These are phyloP conservation scores for Chaetomiaceae sp. DNA, from an alignment of 2,329 filamentous ascomycete genomes.

Conservation along the genomic window DNA sequence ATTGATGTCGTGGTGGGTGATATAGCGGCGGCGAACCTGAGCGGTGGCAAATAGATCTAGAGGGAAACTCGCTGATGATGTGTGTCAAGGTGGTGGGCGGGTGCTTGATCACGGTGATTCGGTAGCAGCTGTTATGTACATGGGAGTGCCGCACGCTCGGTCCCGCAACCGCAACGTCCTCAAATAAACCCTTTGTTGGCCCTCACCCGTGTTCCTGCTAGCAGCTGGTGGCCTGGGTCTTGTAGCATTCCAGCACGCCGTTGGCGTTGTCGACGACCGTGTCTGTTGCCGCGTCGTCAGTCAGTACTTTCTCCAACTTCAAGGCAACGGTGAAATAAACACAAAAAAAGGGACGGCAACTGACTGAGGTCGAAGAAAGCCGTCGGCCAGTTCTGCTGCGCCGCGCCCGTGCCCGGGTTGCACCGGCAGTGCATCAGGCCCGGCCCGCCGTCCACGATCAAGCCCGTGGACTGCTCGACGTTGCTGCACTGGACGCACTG, in stretches of 20 bases:
- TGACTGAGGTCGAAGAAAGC: slow-evolving; percentile 22
- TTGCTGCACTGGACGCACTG: slow-evolving; percentile 23
- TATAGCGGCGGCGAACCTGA: slow-evolving; percentile 8
- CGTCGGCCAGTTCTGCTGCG: slow-evolving; percentile 20
- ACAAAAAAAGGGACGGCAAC: neutral
- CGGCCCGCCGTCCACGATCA: slow-evolving; percentile 14
- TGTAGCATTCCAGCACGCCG: slow-evolving; percentile 19
- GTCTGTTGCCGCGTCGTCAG: too few relatives aligned
- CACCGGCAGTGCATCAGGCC: slow-evolving; percentile 21
- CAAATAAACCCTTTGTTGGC: too few relatives aligned
- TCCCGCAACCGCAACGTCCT: too few relatives aligned
- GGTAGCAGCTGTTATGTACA: too few relatives aligned
- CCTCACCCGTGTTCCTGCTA: neutral
- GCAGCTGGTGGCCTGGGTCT: slow-evolving; percentile 14
- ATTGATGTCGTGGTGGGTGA: slow-evolving; percentile 5
- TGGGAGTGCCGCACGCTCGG: too few relatives aligned
- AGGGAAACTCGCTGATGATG: too few relatives aligned
- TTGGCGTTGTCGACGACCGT: slow-evolving; percentile 23
- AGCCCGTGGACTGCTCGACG: slow-evolving; percentile 7
- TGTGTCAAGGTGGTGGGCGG: too few relatives aligned
- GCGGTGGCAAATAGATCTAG: too few relatives aligned
- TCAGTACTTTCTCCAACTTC: neutral
- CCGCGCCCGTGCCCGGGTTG: slow-evolving; percentile 20
- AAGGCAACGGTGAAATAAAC: neutral
- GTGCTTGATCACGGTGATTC: too few relatives aligned